Conservation (phyloP, 1,284 basidiomycete species). For the Boletellus deceptivus region DNA sequence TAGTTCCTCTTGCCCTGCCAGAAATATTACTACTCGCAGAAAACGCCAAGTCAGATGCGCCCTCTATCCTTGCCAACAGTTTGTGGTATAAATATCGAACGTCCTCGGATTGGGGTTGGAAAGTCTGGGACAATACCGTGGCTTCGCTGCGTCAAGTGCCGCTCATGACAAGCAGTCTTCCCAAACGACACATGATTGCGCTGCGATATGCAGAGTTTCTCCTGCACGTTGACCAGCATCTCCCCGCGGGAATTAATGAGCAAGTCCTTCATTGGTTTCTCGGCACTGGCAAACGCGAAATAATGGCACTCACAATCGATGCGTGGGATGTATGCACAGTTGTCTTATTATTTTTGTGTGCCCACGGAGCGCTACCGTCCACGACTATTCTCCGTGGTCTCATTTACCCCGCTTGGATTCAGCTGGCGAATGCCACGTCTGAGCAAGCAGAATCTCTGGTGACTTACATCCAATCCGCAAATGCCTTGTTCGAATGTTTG, state of each 20-base stretch:
- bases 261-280: slow-evolving; percentile 68
- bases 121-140: slow-evolving; percentile 77
- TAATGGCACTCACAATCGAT: slow-evolving; percentile 54
- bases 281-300: slow-evolving; percentile 59
- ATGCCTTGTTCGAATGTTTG: slow-evolving; percentile 56
- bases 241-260: slow-evolving; percentile 65
- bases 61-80: slow-evolving; percentile 66
- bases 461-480: slow-evolving; percentile 57
- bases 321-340: slow-evolving; percentile 64
- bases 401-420: slow-evolving; percentile 71
- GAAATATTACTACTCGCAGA: slow-evolving; percentile 65
- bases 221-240: slow-evolving; percentile 68
- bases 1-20: slow-evolving; percentile 59
- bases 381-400: slow-evolving; percentile 70
- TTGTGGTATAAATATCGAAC: slow-evolving; percentile 78
- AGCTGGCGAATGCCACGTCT: slow-evolving; percentile 41
- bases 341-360: slow-evolving; percentile 62
- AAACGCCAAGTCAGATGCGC: slow-evolving; percentile 54
- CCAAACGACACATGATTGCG: slow-evolving; percentile 49
- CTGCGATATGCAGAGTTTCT: slow-evolving; percentile 67
- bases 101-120: slow-evolving; percentile 69
- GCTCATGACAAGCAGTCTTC: slow-evolving; percentile 47
- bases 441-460: slow-evolving; percentile 43
- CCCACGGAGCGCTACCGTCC: slow-evolving; percentile 64
- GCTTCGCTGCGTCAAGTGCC: slow-evolving; percentile 67